Conservation (phyloP, 2,329 filamentous ascomycete genomes). For the Hortaea werneckii region DNA sequence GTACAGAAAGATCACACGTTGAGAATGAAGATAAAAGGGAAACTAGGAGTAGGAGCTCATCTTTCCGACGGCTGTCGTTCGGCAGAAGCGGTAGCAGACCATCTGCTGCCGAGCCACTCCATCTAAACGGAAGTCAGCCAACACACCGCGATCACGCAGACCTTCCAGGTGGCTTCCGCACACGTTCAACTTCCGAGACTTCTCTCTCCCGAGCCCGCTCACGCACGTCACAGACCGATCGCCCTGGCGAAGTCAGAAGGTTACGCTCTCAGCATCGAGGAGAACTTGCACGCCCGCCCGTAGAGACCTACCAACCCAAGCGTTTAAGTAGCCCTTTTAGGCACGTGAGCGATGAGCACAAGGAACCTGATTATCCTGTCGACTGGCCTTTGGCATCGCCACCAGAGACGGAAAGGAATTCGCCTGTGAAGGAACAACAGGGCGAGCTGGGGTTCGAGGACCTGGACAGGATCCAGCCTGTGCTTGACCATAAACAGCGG, state of each 20-base stretch:
- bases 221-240: not conserved
- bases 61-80: not conserved
- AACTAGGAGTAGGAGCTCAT: too few relatives aligned
- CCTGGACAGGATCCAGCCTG: not conserved
- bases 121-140: not conserved
- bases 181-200: not conserved
- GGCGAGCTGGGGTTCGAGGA: not conserved
- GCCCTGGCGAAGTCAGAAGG: slow-evolving; percentile 1
- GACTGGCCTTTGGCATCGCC: slow-evolving; percentile 15
- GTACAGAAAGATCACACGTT: too few relatives aligned
- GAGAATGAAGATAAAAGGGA: too few relatives aligned
- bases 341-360: not conserved
- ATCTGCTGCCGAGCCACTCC: not conserved
- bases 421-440: slow-evolving; percentile 4
- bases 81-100: not conserved
- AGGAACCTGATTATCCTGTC: slow-evolving; percentile 9
- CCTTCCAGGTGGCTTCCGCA: slow-evolving; percentile 1
- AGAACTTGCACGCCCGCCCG: not conserved
- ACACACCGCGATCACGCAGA: slow-evolving; percentile 2
- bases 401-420: slow-evolving; percentile 1
- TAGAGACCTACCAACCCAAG: slow-evolving; percentile 7
- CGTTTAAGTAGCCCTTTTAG: not conserved
- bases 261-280: not conserved
- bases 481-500: not conserved
- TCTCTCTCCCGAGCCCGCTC: not conserved